Conservation (phyloP, 306 rosid species). For the Dalbergia cochinchinensis region DNA sequence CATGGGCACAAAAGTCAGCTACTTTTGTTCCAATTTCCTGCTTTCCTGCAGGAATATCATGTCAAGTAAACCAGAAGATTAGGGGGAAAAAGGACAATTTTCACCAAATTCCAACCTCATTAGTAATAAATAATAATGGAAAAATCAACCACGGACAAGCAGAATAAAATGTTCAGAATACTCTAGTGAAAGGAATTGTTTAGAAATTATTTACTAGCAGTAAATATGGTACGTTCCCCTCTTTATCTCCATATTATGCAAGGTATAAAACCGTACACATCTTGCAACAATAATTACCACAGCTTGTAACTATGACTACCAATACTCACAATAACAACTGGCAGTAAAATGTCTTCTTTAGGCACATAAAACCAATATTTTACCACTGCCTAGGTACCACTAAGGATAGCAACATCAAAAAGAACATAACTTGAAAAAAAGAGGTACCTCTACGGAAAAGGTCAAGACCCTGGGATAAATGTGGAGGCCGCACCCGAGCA, state of each 20-base stretch:
- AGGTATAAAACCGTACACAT: constrained; percentile 8
- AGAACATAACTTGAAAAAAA: constrained; percentile 22
- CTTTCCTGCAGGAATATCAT: constrained; percentile 67
- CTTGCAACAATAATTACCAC: background rate
- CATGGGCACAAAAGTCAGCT: constrained; percentile 83
- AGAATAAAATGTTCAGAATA: no score
- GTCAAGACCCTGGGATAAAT: constrained; percentile 84
- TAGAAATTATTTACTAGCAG: no score
- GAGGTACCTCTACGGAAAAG: constrained; percentile 80
- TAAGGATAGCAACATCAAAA: constrained; percentile 17
- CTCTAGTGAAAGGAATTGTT: no score
- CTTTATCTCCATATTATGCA: background rate
- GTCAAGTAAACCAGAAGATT: constrained; percentile 10
- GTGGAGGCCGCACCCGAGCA: constrained; percentile 61
- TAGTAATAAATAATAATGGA: no score
- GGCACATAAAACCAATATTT: constrained; percentile 8
- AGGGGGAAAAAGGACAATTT: background rate
- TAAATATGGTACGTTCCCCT: no score
- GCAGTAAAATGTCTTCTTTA: background rate
- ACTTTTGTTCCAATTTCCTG: constrained; percentile 74
- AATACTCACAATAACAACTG: constrained; percentile 18
- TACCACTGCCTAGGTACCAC: constrained; percentile 7
- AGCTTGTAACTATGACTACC: background rate
- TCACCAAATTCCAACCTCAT: no score
- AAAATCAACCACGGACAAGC: no score